Conservation (phyloP, 768 basidiomycete genomes). For the Pisolithus marmoratus region DNA sequence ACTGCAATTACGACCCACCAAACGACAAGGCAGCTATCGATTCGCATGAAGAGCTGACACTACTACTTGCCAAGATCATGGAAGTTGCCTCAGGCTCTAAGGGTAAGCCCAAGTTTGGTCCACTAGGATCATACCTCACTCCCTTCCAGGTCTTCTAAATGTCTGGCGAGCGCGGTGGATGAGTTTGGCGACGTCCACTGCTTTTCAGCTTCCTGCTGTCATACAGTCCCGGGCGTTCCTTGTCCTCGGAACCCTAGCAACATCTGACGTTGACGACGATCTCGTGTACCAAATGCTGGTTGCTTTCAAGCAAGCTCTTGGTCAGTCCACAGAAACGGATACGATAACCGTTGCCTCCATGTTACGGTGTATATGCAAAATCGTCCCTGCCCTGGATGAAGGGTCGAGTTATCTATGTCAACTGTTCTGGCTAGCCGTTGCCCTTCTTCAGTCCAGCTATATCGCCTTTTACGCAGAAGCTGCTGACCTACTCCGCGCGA, state of each 20-base stretch:
- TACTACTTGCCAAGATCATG: slow-evolving; percentile 58
- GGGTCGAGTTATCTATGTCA: slow-evolving; percentile 68
- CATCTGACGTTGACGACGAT: slow-evolving; percentile 86
- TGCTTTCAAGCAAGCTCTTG: slow-evolving; percentile 70
- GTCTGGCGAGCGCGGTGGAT: slow-evolving; percentile 94
- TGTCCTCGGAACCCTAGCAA: slow-evolving; percentile 75
- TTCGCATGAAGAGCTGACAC: slow-evolving; percentile 57
- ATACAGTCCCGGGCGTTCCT: slow-evolving; percentile 88
- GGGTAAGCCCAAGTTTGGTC: slow-evolving; percentile 42
- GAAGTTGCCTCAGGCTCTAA: slow-evolving; percentile 59
- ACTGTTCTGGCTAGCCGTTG: slow-evolving; percentile 86
- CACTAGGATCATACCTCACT: slow-evolving; percentile 4
- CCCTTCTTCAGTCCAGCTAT: slow-evolving; percentile 74
- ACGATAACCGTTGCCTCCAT: slow-evolving; percentile 76
- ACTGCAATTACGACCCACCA: slow-evolving; percentile 47
- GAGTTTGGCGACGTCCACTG: slow-evolving; percentile 80
- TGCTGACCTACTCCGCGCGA: slow-evolving; percentile 56
- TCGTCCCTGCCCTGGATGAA: slow-evolving; percentile 63
- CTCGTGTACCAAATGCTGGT: slow-evolving; percentile 90
- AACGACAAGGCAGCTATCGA: slow-evolving; percentile 56
- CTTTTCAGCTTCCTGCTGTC: slow-evolving; percentile 84
- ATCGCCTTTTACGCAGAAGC: slow-evolving; percentile 67
- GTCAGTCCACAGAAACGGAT: slow-evolving; percentile 62
- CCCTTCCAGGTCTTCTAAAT: slow-evolving; percentile 60
- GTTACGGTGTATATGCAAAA: slow-evolving; percentile 77